Evolutionary conservation across 2,329 filamentous ascomycete species (phyloP).

Genomic region (Aspergillus sp.): DNA sequence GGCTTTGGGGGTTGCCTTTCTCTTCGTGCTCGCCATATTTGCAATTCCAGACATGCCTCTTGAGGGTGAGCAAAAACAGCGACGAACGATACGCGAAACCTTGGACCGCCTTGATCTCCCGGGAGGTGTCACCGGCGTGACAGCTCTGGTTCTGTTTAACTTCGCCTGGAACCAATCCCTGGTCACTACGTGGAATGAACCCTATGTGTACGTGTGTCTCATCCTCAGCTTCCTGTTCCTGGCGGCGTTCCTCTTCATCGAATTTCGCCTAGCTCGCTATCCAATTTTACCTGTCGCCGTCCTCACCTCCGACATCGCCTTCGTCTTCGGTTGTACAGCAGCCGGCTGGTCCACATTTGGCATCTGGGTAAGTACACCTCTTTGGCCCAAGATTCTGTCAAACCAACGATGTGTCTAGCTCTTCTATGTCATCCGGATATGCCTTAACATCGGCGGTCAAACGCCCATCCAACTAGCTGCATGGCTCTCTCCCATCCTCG

Average conservation of each 20-base stretch:
- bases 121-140: slow-evolving; percentile 52
- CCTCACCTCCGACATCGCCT: slow-evolving; percentile 52
- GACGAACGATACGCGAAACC: too few species aligned
- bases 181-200: slow-evolving; percentile 57
- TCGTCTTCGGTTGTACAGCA: slow-evolving; percentile 58
- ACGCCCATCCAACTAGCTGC: slow-evolving; percentile 9
- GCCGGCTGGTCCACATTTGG: slow-evolving; percentile 60
- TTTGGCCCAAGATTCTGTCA: slow-evolving; percentile 44
- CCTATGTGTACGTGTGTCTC: slow-evolving; percentile 58
- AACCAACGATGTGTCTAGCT: slow-evolving; percentile 22
- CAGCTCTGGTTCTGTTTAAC: slow-evolving; percentile 62
- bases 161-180: slow-evolving; percentile 68
- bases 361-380: slow-evolving; percentile 43
- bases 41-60: slow-evolving; percentile 19
- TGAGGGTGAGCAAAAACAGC: neutral
- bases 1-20: slow-evolving; percentile 42
- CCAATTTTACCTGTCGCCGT: slow-evolving; percentile 61
- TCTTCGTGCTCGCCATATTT: slow-evolving; percentile 39
- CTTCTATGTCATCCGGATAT: slow-evolving; percentile 5
- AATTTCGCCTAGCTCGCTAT: slow-evolving; percentile 45
- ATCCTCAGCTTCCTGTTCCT: slow-evolving; percentile 59
- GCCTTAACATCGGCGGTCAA: slow-evolving; percentile 1
- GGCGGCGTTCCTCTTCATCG: slow-evolving; percentile 55
- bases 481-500: slow-evolving; percentile 14
- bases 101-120: slow-evolving; percentile 35